phyloP scores from a whole-genome alignment of 2,329 filamentous ascomycete species.

The Scedosporium aurantiacum region DNA sequence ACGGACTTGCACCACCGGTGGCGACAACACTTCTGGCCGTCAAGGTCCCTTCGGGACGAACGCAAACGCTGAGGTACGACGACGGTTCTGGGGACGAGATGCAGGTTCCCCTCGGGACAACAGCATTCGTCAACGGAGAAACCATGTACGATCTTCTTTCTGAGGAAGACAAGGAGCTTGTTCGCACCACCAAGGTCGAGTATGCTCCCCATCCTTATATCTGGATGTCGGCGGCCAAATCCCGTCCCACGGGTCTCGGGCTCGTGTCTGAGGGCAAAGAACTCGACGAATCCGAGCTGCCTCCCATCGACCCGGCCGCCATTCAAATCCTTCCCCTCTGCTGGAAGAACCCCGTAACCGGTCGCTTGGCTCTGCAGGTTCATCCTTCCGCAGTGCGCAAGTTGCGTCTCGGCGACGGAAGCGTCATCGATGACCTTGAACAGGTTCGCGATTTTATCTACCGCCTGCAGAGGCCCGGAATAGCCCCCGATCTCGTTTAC shows the following conservation, averaged over 20 bases:
- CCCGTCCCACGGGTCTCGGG: constrained; percentile 59
- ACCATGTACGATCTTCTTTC: constrained; percentile 59
- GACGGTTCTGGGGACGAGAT: constrained; percentile 57
- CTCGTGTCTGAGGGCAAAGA: constrained; percentile 56
- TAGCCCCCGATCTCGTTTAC: constrained; percentile 58
- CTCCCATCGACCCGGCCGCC: constrained; percentile 52
- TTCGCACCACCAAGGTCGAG: constrained; percentile 54
- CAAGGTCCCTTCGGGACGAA: constrained; percentile 54
- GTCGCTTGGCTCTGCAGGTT: constrained; percentile 57
- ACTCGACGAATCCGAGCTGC: constrained; percentile 46
- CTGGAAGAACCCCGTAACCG: constrained; percentile 66
- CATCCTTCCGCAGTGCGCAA: constrained; percentile 62
- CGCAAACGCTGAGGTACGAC: constrained; percentile 61
- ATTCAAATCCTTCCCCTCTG: constrained; percentile 65
- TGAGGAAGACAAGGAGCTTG: constrained; percentile 56
- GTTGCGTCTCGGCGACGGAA: constrained; percentile 56
- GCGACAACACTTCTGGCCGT: constrained; percentile 66
- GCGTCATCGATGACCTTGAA: constrained; percentile 55
- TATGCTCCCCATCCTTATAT: constrained; percentile 74
- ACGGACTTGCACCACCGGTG: constrained; percentile 61
- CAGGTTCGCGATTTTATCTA: constrained; percentile 59
- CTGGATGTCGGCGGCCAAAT: constrained; percentile 64
- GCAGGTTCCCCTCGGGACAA: constrained; percentile 61
- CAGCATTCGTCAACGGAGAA: constrained; percentile 63
- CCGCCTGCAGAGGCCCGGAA: constrained; percentile 59